These are phyloP conservation scores for Mayamaea pseudoterrestris DNA, from an alignment of 108 stramenopile genomes.

Conservation along the genomic window DNA sequence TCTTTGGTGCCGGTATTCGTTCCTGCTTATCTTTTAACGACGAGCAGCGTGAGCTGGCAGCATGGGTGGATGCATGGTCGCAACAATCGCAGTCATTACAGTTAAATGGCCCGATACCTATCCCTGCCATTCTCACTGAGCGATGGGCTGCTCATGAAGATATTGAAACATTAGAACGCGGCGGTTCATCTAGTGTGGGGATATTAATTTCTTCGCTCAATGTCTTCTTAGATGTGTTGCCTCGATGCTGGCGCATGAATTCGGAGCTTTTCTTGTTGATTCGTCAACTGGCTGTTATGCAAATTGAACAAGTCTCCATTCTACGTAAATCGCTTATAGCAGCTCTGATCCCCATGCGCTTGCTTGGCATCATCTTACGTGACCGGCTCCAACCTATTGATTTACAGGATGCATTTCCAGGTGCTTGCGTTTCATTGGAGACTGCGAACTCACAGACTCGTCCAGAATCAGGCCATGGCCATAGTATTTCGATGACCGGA, in stretches of 20 bases:
- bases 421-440: slow-evolving; percentile 38
- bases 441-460: slow-evolving; percentile 43
- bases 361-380: slow-evolving; percentile 50
- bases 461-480: slow-evolving; percentile 32
- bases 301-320: slow-evolving; percentile 22
- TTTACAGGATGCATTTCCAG: slow-evolving; percentile 51
- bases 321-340: slow-evolving; percentile 51
- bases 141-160: slow-evolving; percentile 13
- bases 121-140: slow-evolving; percentile 13
- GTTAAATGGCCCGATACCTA: not conserved
- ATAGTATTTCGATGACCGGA: slow-evolving; percentile 25
- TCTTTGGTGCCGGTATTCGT: slow-evolving; percentile 42
- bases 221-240: slow-evolving; percentile 47
- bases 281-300: slow-evolving; percentile 40
- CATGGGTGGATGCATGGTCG: slow-evolving; percentile 52
- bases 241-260: slow-evolving; percentile 41
- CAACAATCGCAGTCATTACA: slow-evolving; percentile 16
- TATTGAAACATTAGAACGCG: not conserved
- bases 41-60: slow-evolving; percentile 35
- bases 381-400: slow-evolving; percentile 36
- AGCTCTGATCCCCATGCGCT: slow-evolving; percentile 53
- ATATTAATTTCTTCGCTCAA: slow-evolving; percentile 51
- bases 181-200: slow-evolving; percentile 43
- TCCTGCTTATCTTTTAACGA: slow-evolving; percentile 26
- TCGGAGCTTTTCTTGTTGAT: slow-evolving; percentile 60